Percentiles rank a stretch among this genome's conserved stretches.
Conservation (phyloP, 306 rosid genomes). For the Cucurbita argyrosperma region DNA sequence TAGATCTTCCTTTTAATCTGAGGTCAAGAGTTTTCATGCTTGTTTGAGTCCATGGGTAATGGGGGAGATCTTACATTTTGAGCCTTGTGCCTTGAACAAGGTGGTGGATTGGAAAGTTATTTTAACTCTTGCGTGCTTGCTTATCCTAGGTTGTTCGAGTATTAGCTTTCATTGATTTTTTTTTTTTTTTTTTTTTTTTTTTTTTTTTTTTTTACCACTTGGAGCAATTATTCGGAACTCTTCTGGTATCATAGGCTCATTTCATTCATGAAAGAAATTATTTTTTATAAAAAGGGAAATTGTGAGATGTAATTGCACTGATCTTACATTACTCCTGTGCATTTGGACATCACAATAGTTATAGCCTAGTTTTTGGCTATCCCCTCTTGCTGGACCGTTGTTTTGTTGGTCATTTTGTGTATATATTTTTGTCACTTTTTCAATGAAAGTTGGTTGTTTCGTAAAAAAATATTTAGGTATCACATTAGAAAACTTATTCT, state of each 20-base stretch:
- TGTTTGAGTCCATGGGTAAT: background rate
- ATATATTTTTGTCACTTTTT: background rate
- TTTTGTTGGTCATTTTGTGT: background rate
- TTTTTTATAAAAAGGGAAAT: background rate
- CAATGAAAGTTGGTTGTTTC: background rate
- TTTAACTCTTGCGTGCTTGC: background rate
- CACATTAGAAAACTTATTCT: slow-evolving; percentile 13
- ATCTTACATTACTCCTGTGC: background rate
- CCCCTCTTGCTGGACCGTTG: background rate
- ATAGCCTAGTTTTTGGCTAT: background rate
- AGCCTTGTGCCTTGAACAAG: background rate
- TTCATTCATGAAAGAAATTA: background rate
- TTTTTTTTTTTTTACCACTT: background rate
- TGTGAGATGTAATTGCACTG: background rate
- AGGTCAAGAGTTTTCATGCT: background rate
- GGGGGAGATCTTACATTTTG: background rate
- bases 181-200: background rate
- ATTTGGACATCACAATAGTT: background rate
- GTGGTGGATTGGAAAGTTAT: background rate
- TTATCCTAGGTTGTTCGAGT: background rate
- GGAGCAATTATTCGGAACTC: background rate
- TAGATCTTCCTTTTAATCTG: background rate
- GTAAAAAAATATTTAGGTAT: background rate
- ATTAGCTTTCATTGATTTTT: background rate
- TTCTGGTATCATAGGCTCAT: background rate